Evolutionary conservation across 2,329 filamentous ascomycete species (phyloP), one percentile per base, ranked within the genome.

Genomic region (Aureobasidium lini): DNA sequence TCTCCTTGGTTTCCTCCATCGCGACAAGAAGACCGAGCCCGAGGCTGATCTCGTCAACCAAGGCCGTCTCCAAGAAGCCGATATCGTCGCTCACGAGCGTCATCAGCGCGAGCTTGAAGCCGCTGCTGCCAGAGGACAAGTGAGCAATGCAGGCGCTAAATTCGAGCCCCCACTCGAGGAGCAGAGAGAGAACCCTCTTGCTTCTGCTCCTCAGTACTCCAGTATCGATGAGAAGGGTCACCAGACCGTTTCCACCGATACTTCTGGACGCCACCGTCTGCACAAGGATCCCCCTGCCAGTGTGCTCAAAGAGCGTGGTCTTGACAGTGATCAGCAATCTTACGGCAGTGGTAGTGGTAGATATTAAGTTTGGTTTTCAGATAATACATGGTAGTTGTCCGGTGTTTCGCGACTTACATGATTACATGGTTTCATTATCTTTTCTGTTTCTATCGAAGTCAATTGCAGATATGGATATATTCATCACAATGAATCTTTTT

Each of bases 271-370:
- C 31, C 69, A 73, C 57, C 69, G 65, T n/a, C 63, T 76, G 46
- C 73, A 75, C 66, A 76, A 76, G 63, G 72, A 75, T 28, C 73
- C 74, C 9, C 73, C 74, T 6, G 64, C 65, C 34, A 70, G 69
- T 2, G 68, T 74, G 60, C 69, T 69, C 6, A 68, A 72, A 16
- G 34, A 50, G 48, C 48, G 34, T 6, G 48, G 48, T 29, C 18
- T 36, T 16, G 48, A 50, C 9, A 28, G 16, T 39, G 48, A 50
- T 50, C 48, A 44, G 1, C 18, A 37, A 13, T 34, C 48, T 15
- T 50, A 50, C 11, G 48, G 48, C 11, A 40, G 37, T 9, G 48
- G 34, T 5, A 50, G 46, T 16, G 31, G 31, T 8, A 31, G 46
- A 13, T 16, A 28, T 8, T 32, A 47, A 4, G 44, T 47, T 16